Evolutionary conservation across 192 early-diverging fungal species (phyloP), one percentile per base, ranked within the genome.

Genomic region (Geranomyces michiganensis): DNA sequence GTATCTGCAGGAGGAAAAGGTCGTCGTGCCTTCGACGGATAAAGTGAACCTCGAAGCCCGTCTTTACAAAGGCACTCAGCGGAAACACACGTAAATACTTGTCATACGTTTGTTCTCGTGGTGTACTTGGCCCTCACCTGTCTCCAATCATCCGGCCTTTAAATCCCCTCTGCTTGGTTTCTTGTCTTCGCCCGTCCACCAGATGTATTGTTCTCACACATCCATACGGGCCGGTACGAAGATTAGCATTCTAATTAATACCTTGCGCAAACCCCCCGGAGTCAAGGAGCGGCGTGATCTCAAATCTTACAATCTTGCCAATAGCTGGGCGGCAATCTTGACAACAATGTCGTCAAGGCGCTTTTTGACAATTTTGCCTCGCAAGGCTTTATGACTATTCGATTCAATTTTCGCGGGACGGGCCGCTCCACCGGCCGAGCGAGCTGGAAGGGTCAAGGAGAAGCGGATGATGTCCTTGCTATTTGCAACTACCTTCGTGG

Each of bases 301-400:
- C 36, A 7, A 41, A 41, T 7, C 36, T 41, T 10, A 41, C 36
- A 7, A 41, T 3, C 36, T 10, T 41, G 10, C 36, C 36, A 3
- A 32, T 49, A 73, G 65, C 62, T 79, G 13, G 78, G 78, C 17
- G 78, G 78, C 41, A 73, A 79, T 60, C 19, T 71, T 10, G 61
- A 79, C n/a, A 79, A 79, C 62, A 74, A 79, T 65, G 71, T 79
- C 19, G 70, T 79, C 0, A 14, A 31, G 21, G 66, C 67, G 13
- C 31, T 79, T 21, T 69, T 70, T 29, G 47, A 70, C 30, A 70
- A 79, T 45, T 79, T 69, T 70, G 65, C 69, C 0, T 15, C 41
- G 5, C 48, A 72, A 55, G 78, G 73, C 26, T 70, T 41, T 31
- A 56, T 67, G 44, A 69, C 71, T 15, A 19, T 79, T 14, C 43